Base-by-base conservation (phyloP, 257 asterid species). In the Solanum arcanum region DNA sequence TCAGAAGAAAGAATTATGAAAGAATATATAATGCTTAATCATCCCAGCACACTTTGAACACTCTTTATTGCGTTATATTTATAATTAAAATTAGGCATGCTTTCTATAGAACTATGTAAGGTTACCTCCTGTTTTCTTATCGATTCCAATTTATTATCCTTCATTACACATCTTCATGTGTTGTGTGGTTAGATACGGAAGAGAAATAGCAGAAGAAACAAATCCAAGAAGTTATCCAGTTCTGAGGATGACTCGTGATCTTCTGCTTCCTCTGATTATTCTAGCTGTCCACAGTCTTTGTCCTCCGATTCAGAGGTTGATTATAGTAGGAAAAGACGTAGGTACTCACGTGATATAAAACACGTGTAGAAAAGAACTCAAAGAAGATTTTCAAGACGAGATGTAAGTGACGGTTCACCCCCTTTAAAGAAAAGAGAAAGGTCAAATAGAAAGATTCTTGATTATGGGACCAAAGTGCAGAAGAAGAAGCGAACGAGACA, bases 151-250 rank as follows among this genome's bases (percentile, higher is more conserved):
- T 76, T 76, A 76, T 76, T 76, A 13, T 76, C 37, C 83, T 76
- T n/a, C 25, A n/a, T 78, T 78, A 47, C 60, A 76, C 76, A 85
- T 74, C 23, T 84, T 66, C 35, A 14, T 86, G 72, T 88, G 31
- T 78, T 83, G 46, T 72, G 52, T 86, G 89, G 42, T 87, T 92
- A 86, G 91, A 83, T 88, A 86, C 90, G 88, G 89, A 89, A 88
- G 93, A 95, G 91, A 91, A 95, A 88, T 91, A 90, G 89, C 85
- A 88, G 90, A 86, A 88, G 89, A 84, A 91, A 76, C 78, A 94
- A 90, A 90, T 86, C 89, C 73, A 95, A 89, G 92, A 96, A 91
- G 90, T 92, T 49, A 37, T 88, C 86, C 35, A 91, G 84, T 49
- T 91, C 89, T 89, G 94, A 83, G 47, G 77, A 87, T 91, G 91